Conservation (phyloP, 345 rosid species). For the Moricandia arvensis region DNA sequence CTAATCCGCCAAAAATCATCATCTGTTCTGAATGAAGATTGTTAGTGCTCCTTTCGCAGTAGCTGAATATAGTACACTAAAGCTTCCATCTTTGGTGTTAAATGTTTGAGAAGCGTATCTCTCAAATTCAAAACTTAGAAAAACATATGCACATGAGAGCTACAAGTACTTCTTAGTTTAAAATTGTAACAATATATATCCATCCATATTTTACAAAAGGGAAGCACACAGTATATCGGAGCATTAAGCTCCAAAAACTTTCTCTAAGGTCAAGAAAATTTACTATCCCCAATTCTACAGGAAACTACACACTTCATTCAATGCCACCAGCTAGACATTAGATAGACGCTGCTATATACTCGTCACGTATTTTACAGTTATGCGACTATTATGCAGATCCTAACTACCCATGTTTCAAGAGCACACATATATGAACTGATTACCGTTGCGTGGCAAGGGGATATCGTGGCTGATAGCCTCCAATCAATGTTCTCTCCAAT, state of each 20-base stretch:
- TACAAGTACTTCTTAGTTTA: constrained; percentile 2
- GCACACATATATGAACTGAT: constrained; percentile 36
- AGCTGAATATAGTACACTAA: constrained; percentile 15
- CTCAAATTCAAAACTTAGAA: constrained; percentile 1
- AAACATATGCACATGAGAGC: constrained; percentile 14
- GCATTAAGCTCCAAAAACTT: background rate
- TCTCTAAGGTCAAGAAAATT: background rate
- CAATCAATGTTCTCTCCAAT: constrained; percentile 92
- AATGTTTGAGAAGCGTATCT: constrained; percentile 10
- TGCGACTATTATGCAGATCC: constrained; percentile 9
- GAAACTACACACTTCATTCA: constrained; percentile 18
- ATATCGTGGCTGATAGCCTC: constrained; percentile 89
- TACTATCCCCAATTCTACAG: constrained; percentile 3
- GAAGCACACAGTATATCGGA: constrained; percentile 8
- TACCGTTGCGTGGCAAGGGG: constrained; percentile 99
- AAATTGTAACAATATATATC: background rate
- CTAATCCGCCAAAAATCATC: background rate
- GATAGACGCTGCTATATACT: constrained; percentile 11
- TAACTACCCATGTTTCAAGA: constrained; percentile 5
- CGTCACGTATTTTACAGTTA: constrained; percentile 5
- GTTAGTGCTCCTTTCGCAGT: constrained; percentile 5
- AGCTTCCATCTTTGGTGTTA: background rate
- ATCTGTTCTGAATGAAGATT: background rate
- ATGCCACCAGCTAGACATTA: constrained; percentile 16
- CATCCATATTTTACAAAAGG: constrained; percentile 11